A percentile compares a stretch with the other conserved stretches of the same genome.
phyloP scores from a whole-genome alignment of 2,329 filamentous ascomycete genomes.

The Rhytidhysteron rufulum region DNA sequence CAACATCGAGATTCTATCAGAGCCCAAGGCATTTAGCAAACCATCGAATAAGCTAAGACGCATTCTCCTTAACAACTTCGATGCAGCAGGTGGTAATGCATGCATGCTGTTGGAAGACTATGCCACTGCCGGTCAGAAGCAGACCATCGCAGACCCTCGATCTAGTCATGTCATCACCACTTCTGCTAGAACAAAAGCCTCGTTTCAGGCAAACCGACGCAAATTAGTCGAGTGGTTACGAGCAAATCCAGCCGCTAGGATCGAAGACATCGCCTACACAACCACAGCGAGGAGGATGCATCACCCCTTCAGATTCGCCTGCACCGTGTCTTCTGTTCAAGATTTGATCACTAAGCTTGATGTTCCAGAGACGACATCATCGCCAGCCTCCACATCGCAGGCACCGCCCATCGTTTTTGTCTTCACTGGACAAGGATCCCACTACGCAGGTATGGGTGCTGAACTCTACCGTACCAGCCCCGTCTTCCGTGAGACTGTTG shows the following conservation, averaged over 20 bases:
- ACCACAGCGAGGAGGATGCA: conserved; percentile 22
- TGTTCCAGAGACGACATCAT: not conserved
- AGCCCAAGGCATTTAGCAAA: not conserved
- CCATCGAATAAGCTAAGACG: not conserved
- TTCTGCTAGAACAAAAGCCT: conserved; percentile 7
- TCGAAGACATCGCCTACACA: conserved; percentile 20
- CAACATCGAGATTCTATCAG: conserved; percentile 51
- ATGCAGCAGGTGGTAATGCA: conserved; percentile 65
- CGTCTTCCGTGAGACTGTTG: conserved; percentile 21
- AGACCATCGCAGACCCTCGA: conserved; percentile 1
- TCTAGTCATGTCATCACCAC: conserved; percentile 10
- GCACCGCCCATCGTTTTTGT: conserved; percentile 25
- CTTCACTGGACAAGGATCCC: conserved; percentile 13
- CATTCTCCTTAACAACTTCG: conserved; percentile 17
- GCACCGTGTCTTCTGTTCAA: conserved; percentile 1
- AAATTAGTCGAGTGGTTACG: conserved; percentile 11
- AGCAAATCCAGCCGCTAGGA: conserved; percentile 6
- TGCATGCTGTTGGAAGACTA: conserved; percentile 14
- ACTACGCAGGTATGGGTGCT: conserved; percentile 9
- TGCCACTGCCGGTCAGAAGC: not conserved
- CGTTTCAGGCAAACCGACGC: conserved; percentile 11
- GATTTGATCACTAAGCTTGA: not conserved
- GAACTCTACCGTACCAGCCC: conserved; percentile 9
- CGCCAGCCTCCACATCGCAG: not conserved
- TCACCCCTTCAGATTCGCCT: conserved; percentile 12